phyloP scores from a whole-genome alignment of 116 monocot species.

The Trichopus zeylanicus region DNA sequence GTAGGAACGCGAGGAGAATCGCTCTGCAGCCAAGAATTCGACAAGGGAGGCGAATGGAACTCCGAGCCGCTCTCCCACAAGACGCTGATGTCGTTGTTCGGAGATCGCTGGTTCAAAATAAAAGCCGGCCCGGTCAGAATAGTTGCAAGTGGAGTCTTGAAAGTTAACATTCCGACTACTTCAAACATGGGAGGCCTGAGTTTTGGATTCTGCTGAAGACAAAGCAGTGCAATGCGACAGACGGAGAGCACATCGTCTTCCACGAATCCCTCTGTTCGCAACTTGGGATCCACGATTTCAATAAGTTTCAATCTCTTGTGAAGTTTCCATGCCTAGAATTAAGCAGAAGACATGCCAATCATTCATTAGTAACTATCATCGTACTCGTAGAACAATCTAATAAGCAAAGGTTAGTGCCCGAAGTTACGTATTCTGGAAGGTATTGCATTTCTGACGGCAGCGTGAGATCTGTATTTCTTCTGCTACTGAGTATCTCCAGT shows the following conservation, averaged over 20 bases:
- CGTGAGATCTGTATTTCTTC: neutral
- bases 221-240: neutral
- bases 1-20: too few relatives aligned
- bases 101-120: too few relatives aligned
- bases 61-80: too few relatives aligned
- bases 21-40: too few relatives aligned
- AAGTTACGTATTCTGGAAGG: neutral
- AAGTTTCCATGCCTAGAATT: constrained; percentile 1
- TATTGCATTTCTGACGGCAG: neutral
- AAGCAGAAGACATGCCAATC: neutral
- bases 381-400: neutral
- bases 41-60: too few relatives aligned
- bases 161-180: neutral
- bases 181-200: neutral
- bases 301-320: neutral
- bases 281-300: neutral
- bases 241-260: neutral
- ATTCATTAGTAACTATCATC: neutral
- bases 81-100: neutral
- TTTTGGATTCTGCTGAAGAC: neutral
- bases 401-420: neutral
- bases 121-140: neutral
- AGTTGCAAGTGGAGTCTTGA: neutral
- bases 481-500: neutral
- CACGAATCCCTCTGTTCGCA: neutral